Evolutionary conservation across 2,329 filamentous ascomycete species (phyloP).

Genomic region (Talaromyces verruculosus): DNA sequence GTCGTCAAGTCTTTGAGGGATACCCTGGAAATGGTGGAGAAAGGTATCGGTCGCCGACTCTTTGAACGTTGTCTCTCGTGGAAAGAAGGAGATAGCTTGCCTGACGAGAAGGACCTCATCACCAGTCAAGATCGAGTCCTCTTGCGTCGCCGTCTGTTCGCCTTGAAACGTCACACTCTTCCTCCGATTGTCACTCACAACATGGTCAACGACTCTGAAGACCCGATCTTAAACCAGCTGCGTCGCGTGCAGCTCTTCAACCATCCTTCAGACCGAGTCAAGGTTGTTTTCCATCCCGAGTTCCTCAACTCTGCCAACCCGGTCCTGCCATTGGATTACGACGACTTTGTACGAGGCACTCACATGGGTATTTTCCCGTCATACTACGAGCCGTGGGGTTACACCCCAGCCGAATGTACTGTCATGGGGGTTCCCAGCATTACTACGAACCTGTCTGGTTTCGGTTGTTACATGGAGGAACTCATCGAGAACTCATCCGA

Average conservation of each 20-base stretch:
- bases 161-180: slow-evolving; percentile 88
- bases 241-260: slow-evolving; percentile 97
- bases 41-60: slow-evolving; percentile 86
- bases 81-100: slow-evolving; percentile 90
- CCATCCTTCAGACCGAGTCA: slow-evolving; percentile 89
- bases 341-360: slow-evolving; percentile 96
- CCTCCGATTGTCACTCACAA: slow-evolving; percentile 98
- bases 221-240: slow-evolving; percentile 93
- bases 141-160: slow-evolving; percentile 85
- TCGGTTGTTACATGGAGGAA: slow-evolving; percentile 99
- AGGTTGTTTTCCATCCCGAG: slow-evolving; percentile 96
- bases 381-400: slow-evolving; percentile 99
- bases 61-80: slow-evolving; percentile 93
- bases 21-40: slow-evolving; percentile 88
- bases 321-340: slow-evolving; percentile 92
- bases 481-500: slow-evolving; percentile 96
- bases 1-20: slow-evolving; percentile 95
- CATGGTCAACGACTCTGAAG: slow-evolving; percentile 91
- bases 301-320: slow-evolving; percentile 96
- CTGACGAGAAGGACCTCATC: slow-evolving; percentile 95
- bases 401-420: slow-evolving; percentile 96
- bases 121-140: slow-evolving; percentile 89
- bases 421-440: slow-evolving; percentile 99
- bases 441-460: slow-evolving; percentile 95
- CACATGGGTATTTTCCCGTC: slow-evolving; percentile 95